Percentiles rank a stretch among this genome's conserved stretches.
Evolutionary conservation across 1,284 basidiomycete genomes (phyloP).

Genomic region (Microbotryum saponariae): DNA sequence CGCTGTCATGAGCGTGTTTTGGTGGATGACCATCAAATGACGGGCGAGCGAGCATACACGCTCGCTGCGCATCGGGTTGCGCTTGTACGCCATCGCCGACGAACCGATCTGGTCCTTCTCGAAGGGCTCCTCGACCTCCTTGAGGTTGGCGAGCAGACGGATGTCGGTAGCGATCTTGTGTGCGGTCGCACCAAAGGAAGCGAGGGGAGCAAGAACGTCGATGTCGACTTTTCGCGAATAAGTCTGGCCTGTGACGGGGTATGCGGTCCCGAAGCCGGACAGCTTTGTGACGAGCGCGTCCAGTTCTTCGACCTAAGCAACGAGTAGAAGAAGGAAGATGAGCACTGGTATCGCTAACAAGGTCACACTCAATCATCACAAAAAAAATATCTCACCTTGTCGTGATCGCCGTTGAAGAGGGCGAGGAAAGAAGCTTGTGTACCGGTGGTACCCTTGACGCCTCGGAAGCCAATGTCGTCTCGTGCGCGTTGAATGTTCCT

Average conservation of each 20-base stretch:
- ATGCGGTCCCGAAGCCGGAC: conserved; percentile 85
- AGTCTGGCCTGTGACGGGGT: conserved; percentile 96
- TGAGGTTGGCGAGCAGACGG: conserved; percentile 81
- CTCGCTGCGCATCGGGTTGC: conserved; percentile 98
- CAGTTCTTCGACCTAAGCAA: conserved; percentile 68
- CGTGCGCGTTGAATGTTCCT: conserved; percentile 84
- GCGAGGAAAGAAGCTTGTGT: conserved; percentile 94
- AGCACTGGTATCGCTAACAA: not conserved
- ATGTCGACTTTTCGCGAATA: conserved; percentile 97
- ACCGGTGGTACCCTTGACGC: conserved; percentile 97
- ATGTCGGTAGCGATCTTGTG: conserved; percentile 98
- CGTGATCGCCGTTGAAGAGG: conserved; percentile 90
- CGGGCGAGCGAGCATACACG: conserved; percentile 90
- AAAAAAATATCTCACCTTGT: conserved; percentile 56
- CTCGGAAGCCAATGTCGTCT: conserved; percentile 92
- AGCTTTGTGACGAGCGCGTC: conserved; percentile 83
- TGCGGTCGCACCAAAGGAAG: conserved; percentile 87
- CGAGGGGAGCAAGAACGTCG: conserved; percentile 81
- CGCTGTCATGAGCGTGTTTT: conserved; percentile 85
- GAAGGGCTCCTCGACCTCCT: conserved; percentile 98
- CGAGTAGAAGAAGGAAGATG: not conserved
- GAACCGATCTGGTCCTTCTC: conserved; percentile 97
- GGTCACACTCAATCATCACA: not conserved
- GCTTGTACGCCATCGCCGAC: conserved; percentile 91
- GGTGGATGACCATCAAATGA: conserved; percentile 85